These are phyloP conservation scores for Osmanthus fragrans DNA, from an alignment of 257 asterid genomes.

Conservation along the genomic window DNA sequence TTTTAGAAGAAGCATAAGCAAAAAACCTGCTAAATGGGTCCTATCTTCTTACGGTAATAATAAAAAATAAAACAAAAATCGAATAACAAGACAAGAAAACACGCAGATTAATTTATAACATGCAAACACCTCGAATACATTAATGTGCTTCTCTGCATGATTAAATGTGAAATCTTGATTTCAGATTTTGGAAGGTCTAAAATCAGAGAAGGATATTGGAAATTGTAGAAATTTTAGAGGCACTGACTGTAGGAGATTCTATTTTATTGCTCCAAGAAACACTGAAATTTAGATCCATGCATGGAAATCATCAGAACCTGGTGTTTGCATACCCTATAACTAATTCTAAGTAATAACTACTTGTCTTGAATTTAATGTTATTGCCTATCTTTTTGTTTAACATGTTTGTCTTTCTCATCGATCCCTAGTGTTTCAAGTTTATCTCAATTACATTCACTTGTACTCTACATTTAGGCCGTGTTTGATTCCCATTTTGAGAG, in stretches of 20 bases:
- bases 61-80: too few species aligned
- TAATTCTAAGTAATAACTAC: not conserved
- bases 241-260: conserved; percentile 24
- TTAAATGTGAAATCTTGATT: conserved; percentile 22
- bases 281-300: conserved; percentile 53
- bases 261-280: conserved; percentile 52
- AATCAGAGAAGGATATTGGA: conserved; percentile 39
- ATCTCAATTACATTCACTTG: not conserved
- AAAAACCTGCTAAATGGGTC: too few species aligned
- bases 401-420: not conserved
- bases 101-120: too few species aligned
- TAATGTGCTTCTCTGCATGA: conserved; percentile 10
- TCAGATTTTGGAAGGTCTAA: conserved; percentile 35
- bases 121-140: not conserved
- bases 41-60: too few species aligned
- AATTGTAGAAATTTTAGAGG: conserved; percentile 37
- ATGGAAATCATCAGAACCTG: conserved; percentile 13
- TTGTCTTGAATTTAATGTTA: conserved; percentile 5
- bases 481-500: too few species aligned
- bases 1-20: too few species aligned
- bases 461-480: too few species aligned
- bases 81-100: too few species aligned
- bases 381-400: not conserved
- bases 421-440: not conserved
- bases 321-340: not conserved